Conservation (phyloP, 1,284 basidiomycete species). For the Ustilago xerochloae region DNA sequence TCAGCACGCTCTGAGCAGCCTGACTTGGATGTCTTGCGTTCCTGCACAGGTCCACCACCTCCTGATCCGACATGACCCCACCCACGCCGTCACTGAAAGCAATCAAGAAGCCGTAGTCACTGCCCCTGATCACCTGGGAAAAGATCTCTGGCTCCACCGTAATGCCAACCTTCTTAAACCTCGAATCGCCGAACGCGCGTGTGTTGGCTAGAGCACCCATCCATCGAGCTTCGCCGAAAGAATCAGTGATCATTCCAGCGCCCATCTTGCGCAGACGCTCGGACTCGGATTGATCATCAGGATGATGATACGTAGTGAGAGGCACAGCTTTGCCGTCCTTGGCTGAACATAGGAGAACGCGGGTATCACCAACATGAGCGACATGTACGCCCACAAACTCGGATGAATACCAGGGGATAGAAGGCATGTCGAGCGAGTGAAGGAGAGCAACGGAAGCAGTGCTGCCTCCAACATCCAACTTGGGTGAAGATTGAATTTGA, state of each 20-base stretch:
- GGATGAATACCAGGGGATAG: constrained; percentile 69
- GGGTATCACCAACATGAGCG: constrained; percentile 88
- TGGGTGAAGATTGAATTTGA: constrained; percentile 53
- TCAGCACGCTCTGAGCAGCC: constrained; percentile 84
- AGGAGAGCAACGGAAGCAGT: constrained; percentile 89
- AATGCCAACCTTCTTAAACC: constrained; percentile 78
- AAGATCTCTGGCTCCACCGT: constrained; percentile 95
- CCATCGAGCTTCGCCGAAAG: constrained; percentile 94
- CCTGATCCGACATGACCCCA: constrained; percentile 88
- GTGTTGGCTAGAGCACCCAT: constrained; percentile 96
- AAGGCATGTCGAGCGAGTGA: constrained; percentile 81
- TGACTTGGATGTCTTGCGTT: constrained; percentile 78
- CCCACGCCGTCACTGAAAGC: constrained; percentile 81
- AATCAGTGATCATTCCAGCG: constrained; percentile 88
- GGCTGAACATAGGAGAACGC: constrained; percentile 82
- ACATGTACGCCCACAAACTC: constrained; percentile 73
- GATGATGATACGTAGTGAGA: constrained; percentile 80
- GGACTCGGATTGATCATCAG: constrained; percentile 86
- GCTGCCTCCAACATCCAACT: constrained; percentile 74
- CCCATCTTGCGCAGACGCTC: constrained; percentile 87
- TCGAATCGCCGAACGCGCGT: constrained; percentile 89
- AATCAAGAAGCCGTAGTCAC: constrained; percentile 58
- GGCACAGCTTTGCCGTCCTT: constrained; percentile 78
- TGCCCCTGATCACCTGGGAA: constrained; percentile 76
- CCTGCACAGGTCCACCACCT: constrained; percentile 89